Evolutionary conservation across 768 basidiomycete genomes (phyloP).

Genomic region (Tremella yokohamensis): DNA sequence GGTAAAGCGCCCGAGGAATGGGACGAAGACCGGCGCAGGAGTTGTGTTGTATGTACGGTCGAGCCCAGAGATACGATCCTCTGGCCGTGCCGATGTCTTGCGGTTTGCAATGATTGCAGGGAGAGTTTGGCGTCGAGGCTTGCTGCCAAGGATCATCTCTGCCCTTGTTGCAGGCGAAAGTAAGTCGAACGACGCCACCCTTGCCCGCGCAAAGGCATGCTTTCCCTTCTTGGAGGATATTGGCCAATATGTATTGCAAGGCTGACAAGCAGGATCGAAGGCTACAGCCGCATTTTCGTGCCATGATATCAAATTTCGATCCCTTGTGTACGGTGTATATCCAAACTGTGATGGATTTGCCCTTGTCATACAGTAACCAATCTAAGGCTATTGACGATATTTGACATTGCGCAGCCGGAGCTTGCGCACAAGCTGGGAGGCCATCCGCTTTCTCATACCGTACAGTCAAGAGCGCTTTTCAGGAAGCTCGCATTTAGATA

Average conservation of each 20-base stretch:
- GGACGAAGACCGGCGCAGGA: slow-evolving; percentile 37
- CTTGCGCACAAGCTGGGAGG: no score
- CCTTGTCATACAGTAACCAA: no score
- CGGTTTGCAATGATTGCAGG: slow-evolving; percentile 44
- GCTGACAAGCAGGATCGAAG: slow-evolving; percentile 30
- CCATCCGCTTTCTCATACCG: no score
- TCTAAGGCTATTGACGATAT: no score
- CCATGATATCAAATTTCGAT: slow-evolving; percentile 19
- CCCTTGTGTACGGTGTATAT: not conserved
- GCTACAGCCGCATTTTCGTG: slow-evolving; percentile 41
- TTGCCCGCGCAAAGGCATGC: no score
- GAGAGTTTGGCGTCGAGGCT: slow-evolving; percentile 41
- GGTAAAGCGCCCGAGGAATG: slow-evolving; percentile 16
- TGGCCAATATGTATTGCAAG: slow-evolving; percentile 6
- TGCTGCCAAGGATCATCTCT: slow-evolving; percentile 43
- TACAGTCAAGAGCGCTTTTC: no score
- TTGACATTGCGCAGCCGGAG: no score
- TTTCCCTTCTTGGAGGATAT: not conserved
- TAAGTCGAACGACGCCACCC: slow-evolving; percentile 7
- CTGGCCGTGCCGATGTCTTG: slow-evolving; percentile 46
- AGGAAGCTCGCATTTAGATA: no score
- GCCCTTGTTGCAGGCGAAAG: slow-evolving; percentile 26
- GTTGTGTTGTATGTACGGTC: slow-evolving; percentile 44
- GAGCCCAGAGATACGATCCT: slow-evolving; percentile 44
- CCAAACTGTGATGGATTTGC: not conserved